Conservation (phyloP, 2,329 filamentous ascomycete species). For the Tympanopsis confertula region DNA sequence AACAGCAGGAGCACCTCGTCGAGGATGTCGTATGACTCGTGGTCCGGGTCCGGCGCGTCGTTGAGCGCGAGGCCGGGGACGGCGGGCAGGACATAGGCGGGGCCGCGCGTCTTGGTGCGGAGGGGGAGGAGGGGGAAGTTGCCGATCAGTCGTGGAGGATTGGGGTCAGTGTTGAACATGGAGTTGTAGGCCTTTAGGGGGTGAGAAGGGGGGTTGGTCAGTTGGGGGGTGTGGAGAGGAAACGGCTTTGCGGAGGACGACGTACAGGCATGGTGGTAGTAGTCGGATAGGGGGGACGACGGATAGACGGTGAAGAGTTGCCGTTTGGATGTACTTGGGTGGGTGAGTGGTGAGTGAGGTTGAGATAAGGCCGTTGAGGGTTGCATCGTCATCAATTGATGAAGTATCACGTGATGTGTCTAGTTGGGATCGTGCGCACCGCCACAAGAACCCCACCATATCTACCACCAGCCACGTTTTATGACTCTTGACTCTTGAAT, state of each 20-base stretch:
- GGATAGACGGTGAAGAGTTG: no score
- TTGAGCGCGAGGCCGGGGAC: slow-evolving; percentile 24
- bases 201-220: slow-evolving; percentile 11
- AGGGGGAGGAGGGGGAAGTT: slow-evolving; percentile 93
- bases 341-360: no score
- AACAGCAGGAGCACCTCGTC: slow-evolving; percentile 90
- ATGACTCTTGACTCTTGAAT: no score
- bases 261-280: slow-evolving; percentile 41
- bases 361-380: no score
- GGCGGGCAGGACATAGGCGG: slow-evolving; percentile 68
- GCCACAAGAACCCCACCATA: no score
- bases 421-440: no score
- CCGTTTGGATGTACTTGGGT: no score
- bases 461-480: no score
- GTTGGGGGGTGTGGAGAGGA: slow-evolving; percentile 4
- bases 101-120: slow-evolving; percentile 89
- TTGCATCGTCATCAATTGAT: no score
- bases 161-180: slow-evolving; percentile 81
- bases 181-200: slow-evolving; percentile 85
- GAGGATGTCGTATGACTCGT: slow-evolving; percentile 88
- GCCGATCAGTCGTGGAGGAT: slow-evolving; percentile 49
- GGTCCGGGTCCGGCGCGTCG: slow-evolving; percentile 63
- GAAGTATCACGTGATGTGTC: no score
- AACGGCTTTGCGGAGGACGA: no score
- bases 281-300: slow-evolving; percentile 54